These are phyloP conservation scores for Aspergillus pseudotamarii DNA, from an alignment of 2,329 filamentous ascomycete genomes.

Conservation along the genomic window DNA sequence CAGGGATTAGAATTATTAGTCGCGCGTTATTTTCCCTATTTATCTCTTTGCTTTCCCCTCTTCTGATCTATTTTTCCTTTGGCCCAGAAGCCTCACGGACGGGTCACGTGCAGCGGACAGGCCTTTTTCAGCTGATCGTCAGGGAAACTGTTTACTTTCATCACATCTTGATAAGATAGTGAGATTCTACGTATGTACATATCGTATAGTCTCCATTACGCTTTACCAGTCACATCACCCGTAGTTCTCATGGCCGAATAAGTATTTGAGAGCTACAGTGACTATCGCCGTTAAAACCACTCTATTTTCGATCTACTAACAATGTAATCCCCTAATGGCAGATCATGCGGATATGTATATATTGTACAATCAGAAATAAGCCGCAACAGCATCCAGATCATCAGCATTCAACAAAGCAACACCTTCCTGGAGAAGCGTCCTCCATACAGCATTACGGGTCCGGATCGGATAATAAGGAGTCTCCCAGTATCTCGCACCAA, in stretches of 20 bases:
- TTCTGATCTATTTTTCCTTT: slow-evolving; percentile 7
- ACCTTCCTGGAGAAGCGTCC: slow-evolving; percentile 57
- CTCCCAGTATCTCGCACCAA: slow-evolving; percentile 65
- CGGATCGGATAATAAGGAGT: slow-evolving; percentile 62
- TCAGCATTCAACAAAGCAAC: slow-evolving; percentile 67
- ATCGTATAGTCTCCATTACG: no score
- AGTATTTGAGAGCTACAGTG: not conserved
- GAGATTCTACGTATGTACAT: no score
- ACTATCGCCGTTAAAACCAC: not conserved
- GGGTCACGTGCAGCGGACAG: slow-evolving; percentile 15
- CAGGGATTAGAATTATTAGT: slow-evolving; percentile 3
- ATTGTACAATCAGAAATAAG: slow-evolving; percentile 29
- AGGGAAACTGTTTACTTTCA: not conserved
- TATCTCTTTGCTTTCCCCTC: slow-evolving; percentile 3
- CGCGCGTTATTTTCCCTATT: not conserved
- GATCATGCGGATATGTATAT: not conserved
- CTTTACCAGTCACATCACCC: not conserved
- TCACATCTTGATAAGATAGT: not conserved
- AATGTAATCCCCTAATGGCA: not conserved
- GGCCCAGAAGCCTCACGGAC: slow-evolving; percentile 14
- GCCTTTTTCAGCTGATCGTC: slow-evolving; percentile 1
- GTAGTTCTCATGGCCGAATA: not conserved
- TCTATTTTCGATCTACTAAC: not conserved
- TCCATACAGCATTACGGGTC: slow-evolving; percentile 63
- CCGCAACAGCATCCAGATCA: slow-evolving; percentile 58